Conservation (phyloP, 2,329 filamentous ascomycete species). For the Coleophoma crateriformis region DNA sequence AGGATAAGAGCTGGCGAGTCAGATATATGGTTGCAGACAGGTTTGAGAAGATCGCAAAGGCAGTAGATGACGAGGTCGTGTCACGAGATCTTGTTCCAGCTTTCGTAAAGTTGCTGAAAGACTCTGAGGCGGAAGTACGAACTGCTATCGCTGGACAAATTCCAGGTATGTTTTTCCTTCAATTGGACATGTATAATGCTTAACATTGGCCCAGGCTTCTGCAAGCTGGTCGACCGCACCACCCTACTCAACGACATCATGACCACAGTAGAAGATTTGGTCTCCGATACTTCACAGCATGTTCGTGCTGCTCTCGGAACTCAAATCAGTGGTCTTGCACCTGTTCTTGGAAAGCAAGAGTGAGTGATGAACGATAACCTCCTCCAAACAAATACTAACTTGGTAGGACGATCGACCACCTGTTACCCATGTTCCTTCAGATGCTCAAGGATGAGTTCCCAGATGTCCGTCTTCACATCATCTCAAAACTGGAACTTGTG, state of each 20-base stretch:
- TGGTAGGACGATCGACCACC: slow-evolving; percentile 82
- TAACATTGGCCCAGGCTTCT: slow-evolving; percentile 64
- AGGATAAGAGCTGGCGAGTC: slow-evolving; percentile 99
- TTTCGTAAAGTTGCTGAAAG: slow-evolving; percentile 96
- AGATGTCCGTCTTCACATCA: slow-evolving; percentile 96
- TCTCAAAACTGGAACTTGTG: slow-evolving; percentile 97
- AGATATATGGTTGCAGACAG: slow-evolving; percentile 98
- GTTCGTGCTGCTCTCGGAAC: slow-evolving; percentile 92
- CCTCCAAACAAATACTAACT: no score
- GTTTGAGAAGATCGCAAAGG: slow-evolving; percentile 99
- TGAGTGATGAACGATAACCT: slow-evolving; percentile 37
- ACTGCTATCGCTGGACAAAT: slow-evolving; percentile 97
- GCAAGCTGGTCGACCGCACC: slow-evolving; percentile 77
- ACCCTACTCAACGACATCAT: slow-evolving; percentile 94
- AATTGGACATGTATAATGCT: slow-evolving; percentile 4
- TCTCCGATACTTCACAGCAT: slow-evolving; percentile 93
- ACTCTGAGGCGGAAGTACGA: slow-evolving; percentile 94
- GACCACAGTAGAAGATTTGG: slow-evolving; percentile 91
- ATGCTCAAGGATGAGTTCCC: slow-evolving; percentile 99
- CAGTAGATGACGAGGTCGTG: slow-evolving; percentile 94
- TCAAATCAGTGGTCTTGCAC: slow-evolving; percentile 93
- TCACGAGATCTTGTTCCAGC: slow-evolving; percentile 90
- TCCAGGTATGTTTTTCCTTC: slow-evolving; percentile 49
- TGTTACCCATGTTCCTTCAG: slow-evolving; percentile 96
- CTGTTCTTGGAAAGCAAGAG: slow-evolving; percentile 97